Evolutionary conservation across 805 yeast genomes (phyloP).

Genomic region (Tanozyma kutaoensis): DNA sequence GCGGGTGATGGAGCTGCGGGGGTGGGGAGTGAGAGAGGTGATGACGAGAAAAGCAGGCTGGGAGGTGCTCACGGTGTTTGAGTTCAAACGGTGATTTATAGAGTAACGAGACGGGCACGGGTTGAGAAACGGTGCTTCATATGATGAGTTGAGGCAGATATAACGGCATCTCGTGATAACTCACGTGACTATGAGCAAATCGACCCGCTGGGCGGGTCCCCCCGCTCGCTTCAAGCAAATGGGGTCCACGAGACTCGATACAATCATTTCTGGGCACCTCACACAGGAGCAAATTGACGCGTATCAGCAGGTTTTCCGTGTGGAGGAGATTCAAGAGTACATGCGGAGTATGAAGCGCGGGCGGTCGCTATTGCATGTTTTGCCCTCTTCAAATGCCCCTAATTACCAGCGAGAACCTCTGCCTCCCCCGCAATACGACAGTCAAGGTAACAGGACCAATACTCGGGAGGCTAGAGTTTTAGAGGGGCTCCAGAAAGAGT

Average conservation of each 20-base stretch:
- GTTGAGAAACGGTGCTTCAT: too few relatives aligned
- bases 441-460: constrained; percentile 70
- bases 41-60: constrained; percentile 81
- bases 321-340: constrained; percentile 64
- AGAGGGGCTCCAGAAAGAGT: constrained; percentile 50
- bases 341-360: constrained; percentile 30
- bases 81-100: too few relatives aligned
- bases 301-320: constrained; percentile 54
- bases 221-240: constrained; percentile 13
- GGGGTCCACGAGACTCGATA: constrained; percentile 11
- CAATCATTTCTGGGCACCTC: constrained; percentile 28
- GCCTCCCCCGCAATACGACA: constrained; percentile 88
- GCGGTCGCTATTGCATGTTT: constrained; percentile 26
- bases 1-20: constrained; percentile 25
- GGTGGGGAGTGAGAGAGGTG: constrained; percentile 45
- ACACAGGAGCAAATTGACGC: constrained; percentile 67
- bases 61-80: constrained; percentile 77
- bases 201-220: constrained; percentile 21
- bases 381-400: constrained; percentile 29
- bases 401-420: constrained; percentile 52
- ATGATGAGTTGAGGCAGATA: too few relatives aligned
- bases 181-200: neutral
- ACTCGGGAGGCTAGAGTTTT: constrained; percentile 62
- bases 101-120: too few relatives aligned
- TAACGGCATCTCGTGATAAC: neutral